Base-by-base conservation (phyloP, 805 yeast species). In the Hanseniaspora valbyensis region DNA sequence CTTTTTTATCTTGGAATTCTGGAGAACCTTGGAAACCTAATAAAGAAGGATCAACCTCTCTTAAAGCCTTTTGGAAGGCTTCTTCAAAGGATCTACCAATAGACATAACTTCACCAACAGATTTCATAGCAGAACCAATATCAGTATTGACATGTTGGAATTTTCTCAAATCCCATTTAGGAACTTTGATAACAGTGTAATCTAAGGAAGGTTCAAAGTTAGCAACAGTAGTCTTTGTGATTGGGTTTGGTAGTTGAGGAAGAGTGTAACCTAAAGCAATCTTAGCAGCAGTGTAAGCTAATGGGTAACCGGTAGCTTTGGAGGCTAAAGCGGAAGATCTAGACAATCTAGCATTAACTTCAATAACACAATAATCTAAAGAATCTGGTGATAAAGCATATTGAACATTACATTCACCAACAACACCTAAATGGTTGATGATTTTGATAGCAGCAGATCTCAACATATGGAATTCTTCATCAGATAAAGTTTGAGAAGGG, bases 281-380 rank as follows among this genome's bases (percentile, higher is more conserved):
- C 69, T 90, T 90, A 56, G 97, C 97, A 57, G 98, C 98, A 50
- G 95, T 92, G 68, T 88, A 90, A 48, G 98, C 98, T 59, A 90
- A 76, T 61, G 98, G 98, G 65, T 90, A 90, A 59, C 97, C 98
- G 42, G 98, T 90, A 34, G 98, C 98, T 73, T 90, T 90, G 22
- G 97, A 90, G 43, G 98, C 98, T 61, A 90, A 76, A 52, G 98
- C 98, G n/a, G 97, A 92, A 43, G 98, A 90, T 68, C 98, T 81
- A 29, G 96, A 89, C 60, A 90, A 75, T 73, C 98, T 83, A 46
- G 98, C 98, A 66, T 90, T 90, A 58, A 90, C 98, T 73, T 90
- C 98, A 67, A 90, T 90, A 59, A 90, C 87, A 71, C 98, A 83
- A 72, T 90, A 90, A 63, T 92, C 97, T 68, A 85, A 82, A 54